Evolutionary conservation across 164 flowering plant species (phyloP), one percentile per base, ranked within the genome.

Genomic region (Dillenia suffruticosa): DNA sequence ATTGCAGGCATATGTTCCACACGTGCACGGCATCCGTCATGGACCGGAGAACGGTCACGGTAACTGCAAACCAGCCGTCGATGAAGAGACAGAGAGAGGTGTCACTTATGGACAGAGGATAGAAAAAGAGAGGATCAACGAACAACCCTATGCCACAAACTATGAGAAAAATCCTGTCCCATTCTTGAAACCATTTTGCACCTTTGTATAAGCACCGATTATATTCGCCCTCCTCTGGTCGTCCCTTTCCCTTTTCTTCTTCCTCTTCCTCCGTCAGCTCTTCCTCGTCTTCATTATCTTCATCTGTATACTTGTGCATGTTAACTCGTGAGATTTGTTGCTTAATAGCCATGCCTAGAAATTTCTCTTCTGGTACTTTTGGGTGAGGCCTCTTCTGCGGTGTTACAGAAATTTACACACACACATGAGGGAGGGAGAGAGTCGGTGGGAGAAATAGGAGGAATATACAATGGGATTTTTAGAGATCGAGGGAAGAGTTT

Each of bases 21-120:
- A 94, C 62, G 78, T 94, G 95, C 70, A 94, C 53, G 2, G 76
- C 76, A 63, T 94, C 98, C 22, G 81, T 82, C 91, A 90, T 89
- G 93, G 88, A 90, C 54, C 97, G 83, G 70, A 94, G 76, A 2
- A 59, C 88, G 9, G 96, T 94, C 10, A 89, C 86, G 14, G 94
- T 84, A 61, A 94, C 68, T 72, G 95, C 88, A 66, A 94, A 81
- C 97, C 97, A 94, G 9, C 97, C 98, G 73, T 94, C 98, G 10
- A 94, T 76, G 71, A 82, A 90, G 50, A 94, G 79, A 60, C 98
- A 90, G 87, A 89, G 74, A 64, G 82, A 86, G 16, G 80, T 73
- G 14, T 86, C 89, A 69, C 88, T 89, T 16, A 94, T 76, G 0
- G 98, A 89, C 17, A 94, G 80, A 2, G 91, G 71, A 73, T 94